Evolutionary conservation across 495 filamentous ascomycete species (phyloP), one percentile per base, ranked within the genome.

Genomic region (Lepraria neglecta): DNA sequence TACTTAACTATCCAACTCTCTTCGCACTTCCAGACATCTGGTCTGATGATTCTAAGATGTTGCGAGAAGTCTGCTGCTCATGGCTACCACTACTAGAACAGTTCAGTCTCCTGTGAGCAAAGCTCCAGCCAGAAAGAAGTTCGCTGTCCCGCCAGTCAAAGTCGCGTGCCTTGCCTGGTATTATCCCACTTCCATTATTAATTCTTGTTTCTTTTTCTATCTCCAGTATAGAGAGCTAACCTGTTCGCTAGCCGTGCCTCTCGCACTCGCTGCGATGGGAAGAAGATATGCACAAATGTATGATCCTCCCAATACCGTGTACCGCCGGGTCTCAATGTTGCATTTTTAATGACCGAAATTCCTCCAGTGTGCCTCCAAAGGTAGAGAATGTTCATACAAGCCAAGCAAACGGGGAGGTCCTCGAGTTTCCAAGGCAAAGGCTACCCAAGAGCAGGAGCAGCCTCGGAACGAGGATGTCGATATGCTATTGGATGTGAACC

Each of bases 101-200:
- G 4, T 27, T 24, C n/a, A 24, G 9, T 10, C 33, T n/a, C 12
- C 33, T 21, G 53, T 21, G 14, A 35, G 53, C 15, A 19, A 21
- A 56, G 35, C 14, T 6, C 10, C n/a, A 14, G 9, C 53, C 12
- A 28, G 38, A 19, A 56, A 56, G 35, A 42, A 43, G 19, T 42
- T 43, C 15, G 53, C 38, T 4, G 4, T 28, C 21, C 38, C 38
- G 3, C 12, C 54, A 42, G 54, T 56, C 33, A 56, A 56, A 19
- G 38, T 43, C 12, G 35, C 35, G 7, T 56, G 38, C 24, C 19
- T 56, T 56, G 54, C 38, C 38, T 56, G 54, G 11, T 56, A 24
- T 24, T 24, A 2, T 24, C 24, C 2, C 24, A 24, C 24, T 24
- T 24, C 24, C 24, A 24, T 24, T 24, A 24, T 24, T 2, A 24